Evolutionary conservation across 2,329 filamentous ascomycete species (phyloP).

Genomic region (Pseudopyrenochaeta lycopersici): DNA sequence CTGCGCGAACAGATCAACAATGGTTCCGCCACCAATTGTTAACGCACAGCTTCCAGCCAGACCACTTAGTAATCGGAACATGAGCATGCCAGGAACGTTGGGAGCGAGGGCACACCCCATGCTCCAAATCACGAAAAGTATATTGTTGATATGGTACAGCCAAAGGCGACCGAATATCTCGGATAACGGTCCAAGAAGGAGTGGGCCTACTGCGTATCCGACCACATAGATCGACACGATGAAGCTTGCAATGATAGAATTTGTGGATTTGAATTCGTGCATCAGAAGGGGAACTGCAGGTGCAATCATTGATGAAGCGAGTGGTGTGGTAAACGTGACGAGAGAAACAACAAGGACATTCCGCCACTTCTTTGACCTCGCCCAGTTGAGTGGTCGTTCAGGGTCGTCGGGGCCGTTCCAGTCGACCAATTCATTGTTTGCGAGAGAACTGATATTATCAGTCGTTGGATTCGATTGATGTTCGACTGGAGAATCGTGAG

Average conservation of each 20-base stretch:
- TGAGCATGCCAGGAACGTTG: conserved; percentile 33
- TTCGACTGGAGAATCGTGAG: too few species aligned
- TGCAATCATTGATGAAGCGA: neutral
- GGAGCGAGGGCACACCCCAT: conserved; percentile 58
- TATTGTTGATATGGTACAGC: conserved; percentile 61
- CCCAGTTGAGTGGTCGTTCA: too few species aligned
- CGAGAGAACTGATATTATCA: too few species aligned
- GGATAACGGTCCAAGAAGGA: conserved; percentile 27
- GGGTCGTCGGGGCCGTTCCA: too few species aligned
- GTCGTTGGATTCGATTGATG: too few species aligned
- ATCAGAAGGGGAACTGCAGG: neutral
- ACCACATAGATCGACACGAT: conserved; percentile 29
- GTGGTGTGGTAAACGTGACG: too few species aligned
- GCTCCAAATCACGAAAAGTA: conserved; percentile 68
- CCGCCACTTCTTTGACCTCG: too few species aligned
- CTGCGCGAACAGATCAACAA: conserved; percentile 31
- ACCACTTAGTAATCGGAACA: conserved; percentile 60
- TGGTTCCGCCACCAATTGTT: conserved; percentile 26
- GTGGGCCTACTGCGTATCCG: conserved; percentile 33
- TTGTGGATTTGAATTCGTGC: neutral
- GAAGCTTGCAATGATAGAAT: conserved; percentile 11
- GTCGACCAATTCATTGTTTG: too few species aligned
- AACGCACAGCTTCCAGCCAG: conserved; percentile 8
- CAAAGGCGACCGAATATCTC: conserved; percentile 49
- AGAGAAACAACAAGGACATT: too few species aligned